Evolutionary conservation across 1,139 yeast genomes (phyloP), one percentile per base, ranked within the genome.

Genomic region (Ashbya aceris): DNA sequence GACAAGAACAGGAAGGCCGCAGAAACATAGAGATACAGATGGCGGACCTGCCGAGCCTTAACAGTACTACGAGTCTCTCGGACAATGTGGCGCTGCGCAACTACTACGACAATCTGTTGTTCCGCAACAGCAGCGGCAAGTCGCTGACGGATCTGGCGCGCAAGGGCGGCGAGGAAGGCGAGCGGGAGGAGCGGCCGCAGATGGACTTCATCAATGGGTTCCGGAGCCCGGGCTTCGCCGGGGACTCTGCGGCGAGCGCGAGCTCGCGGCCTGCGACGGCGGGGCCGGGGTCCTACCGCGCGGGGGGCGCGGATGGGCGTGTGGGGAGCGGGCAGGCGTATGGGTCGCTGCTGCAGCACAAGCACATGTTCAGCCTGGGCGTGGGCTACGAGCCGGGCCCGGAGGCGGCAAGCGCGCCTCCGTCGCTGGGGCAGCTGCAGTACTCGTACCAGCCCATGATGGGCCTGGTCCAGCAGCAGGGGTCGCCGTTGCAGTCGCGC

Each of bases 61-160:
- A 52, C 42, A 58, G 63, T 42, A 54, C 59, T 4, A 58, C 64
- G 8, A 54, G 60, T 42, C 49, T 60, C 27, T 60, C 64, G 10
- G 64, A 60, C 42, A 60, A 60, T 40, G 52, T 55, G 30, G 61
- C 53, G 35, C 45, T 60, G 40, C 52, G 53, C 41, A 56, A 58
- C 41, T 58, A 60, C 39, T 60, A 60, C 43, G 64, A 60, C 36
- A 58, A 58, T n/a, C 39, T 60, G 35, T 46, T 60, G 33, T 60
- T 58, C 40, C 56, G 54, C 36, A 58, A 58, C 41, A 52, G 45
- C 45, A 54, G 58, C 47, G 62, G 62, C 8, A 57, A 56, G 42
- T 58, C 62, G 6, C 48, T 59, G 33, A 49, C 58, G n/a, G 64
- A 58, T 44, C 49, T 59, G 43, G 60, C 61, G 8, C 47, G 49